phyloP scores from a whole-genome alignment of 2,329 filamentous ascomycete genomes.

The Alternaria burnsii region DNA sequence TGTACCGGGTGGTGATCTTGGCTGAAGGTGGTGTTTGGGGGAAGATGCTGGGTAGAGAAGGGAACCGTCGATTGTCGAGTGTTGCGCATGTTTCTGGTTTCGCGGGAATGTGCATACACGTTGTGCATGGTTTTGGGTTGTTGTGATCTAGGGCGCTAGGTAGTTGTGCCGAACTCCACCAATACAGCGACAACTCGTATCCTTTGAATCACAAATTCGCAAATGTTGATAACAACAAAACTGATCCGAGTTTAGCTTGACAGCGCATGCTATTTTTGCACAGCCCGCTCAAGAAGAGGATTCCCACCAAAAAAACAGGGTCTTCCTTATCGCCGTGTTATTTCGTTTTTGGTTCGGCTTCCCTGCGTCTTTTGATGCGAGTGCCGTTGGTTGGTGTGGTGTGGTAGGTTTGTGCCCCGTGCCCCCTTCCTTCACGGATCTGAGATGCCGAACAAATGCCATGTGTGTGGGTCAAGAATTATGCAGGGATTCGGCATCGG shows the following conservation, averaged over 20 bases:
- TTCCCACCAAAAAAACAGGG: constrained; percentile 1
- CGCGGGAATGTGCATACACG: constrained; percentile 1
- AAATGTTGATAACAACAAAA: not conserved
- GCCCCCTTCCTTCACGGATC: constrained; percentile 11
- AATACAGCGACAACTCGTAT: not conserved
- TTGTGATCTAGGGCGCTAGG: not conserved
- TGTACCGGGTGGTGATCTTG: constrained; percentile 3
- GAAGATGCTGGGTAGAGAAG: not conserved
- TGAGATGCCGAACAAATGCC: constrained; percentile 17
- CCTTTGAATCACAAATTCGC: not conserved
- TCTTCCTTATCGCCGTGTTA: constrained; percentile 4
- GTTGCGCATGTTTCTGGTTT: constrained; percentile 1
- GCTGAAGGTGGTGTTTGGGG: not conserved
- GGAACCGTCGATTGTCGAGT: not conserved
- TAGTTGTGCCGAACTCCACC: not conserved
- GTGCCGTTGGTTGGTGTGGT: constrained; percentile 7
- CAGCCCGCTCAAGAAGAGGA: constrained; percentile 1
- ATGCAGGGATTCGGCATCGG: constrained; percentile 8
- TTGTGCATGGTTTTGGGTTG: constrained; percentile 1
- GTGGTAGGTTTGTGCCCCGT: constrained; percentile 3
- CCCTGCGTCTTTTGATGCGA: constrained; percentile 5
- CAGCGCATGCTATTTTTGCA: constrained; percentile 4
- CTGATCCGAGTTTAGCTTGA: not conserved
- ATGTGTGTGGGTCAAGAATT: constrained; percentile 12
- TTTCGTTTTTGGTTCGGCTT: constrained; percentile 3